Percentiles rank a stretch among this genome's conserved stretches.
These are phyloP conservation scores for Kodamaea jinghongensis DNA, from an alignment of 805 yeast genomes.

Conservation along the genomic window DNA sequence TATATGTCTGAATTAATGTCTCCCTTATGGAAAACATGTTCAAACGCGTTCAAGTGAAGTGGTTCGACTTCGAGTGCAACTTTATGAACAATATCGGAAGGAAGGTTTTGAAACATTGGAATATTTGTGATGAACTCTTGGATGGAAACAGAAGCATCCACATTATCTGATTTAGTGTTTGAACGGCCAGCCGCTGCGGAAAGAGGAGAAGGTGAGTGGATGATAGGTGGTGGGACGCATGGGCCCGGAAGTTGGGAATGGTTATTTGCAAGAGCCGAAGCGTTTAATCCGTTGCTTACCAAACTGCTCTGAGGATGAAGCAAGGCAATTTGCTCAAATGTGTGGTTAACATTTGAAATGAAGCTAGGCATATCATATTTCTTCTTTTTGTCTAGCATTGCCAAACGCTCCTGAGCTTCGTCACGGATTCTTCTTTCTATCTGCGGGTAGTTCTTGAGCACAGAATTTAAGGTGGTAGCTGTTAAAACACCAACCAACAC, in stretches of 20 bases:
- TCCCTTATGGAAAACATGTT: slow-evolving; percentile 58
- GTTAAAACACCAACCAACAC: slow-evolving; percentile 70
- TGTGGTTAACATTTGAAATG: slow-evolving; percentile 14
- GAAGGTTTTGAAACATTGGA: slow-evolving; percentile 57
- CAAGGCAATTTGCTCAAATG: slow-evolving; percentile 3
- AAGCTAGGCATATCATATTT: slow-evolving; percentile 37
- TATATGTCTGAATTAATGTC: slow-evolving; percentile 62
- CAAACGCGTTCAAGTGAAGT: slow-evolving; percentile 50
- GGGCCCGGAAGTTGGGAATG: slow-evolving; percentile 14
- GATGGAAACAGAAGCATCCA: slow-evolving; percentile 54
- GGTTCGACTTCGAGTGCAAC: slow-evolving; percentile 66
- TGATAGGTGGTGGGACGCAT: slow-evolving; percentile 15
- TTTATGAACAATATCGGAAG: slow-evolving; percentile 58
- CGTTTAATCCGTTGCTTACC: slow-evolving; percentile 9
- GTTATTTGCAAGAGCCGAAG: slow-evolving; percentile 14
- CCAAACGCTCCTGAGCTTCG: slow-evolving; percentile 75
- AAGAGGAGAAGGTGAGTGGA: slow-evolving; percentile 19
- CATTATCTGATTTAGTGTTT: slow-evolving; percentile 22
- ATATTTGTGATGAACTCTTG: slow-evolving; percentile 57
- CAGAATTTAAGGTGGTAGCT: slow-evolving; percentile 56
- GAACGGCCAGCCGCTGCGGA: slow-evolving; percentile 7
- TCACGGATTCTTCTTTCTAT: slow-evolving; percentile 70
- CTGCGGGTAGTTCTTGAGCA: slow-evolving; percentile 59
- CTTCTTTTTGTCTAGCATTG: slow-evolving; percentile 64
- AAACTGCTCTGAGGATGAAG: slow-evolving; percentile 3